phyloP scores from a whole-genome alignment of 2,329 filamentous ascomycete genomes.

The Zymoseptoria brevis region DNA sequence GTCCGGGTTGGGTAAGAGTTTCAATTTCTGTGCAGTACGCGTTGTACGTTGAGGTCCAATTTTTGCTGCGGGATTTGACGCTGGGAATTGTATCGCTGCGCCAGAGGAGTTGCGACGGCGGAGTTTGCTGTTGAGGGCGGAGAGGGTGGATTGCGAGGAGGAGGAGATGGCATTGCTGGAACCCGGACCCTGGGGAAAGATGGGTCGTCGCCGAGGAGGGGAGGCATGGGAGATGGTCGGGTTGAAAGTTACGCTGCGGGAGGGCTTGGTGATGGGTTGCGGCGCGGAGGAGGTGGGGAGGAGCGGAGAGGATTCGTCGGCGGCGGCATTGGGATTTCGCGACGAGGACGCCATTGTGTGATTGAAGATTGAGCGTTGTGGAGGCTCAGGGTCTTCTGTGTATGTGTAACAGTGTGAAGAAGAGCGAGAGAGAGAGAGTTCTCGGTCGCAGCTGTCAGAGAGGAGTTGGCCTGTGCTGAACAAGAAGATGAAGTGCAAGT shows the following conservation, averaged over 20 bases:
- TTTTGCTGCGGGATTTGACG: constrained; percentile 50
- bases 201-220: constrained; percentile 29
- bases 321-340: not conserved
- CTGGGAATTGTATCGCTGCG: constrained; percentile 41
- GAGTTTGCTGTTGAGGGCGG: constrained; percentile 78
- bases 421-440: not conserved
- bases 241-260: constrained; percentile 70
- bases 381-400: not conserved
- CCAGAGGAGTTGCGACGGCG: constrained; percentile 79
- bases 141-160: constrained; percentile 51
- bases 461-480: not conserved
- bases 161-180: constrained; percentile 29
- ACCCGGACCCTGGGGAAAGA: constrained; percentile 29
- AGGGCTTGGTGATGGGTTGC: constrained; percentile 30
- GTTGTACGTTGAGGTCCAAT: constrained; percentile 92
- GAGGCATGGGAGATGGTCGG: constrained; percentile 46
- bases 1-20: constrained; percentile 88
- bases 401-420: not conserved
- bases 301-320: constrained; percentile 17
- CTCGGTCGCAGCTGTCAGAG: not conserved
- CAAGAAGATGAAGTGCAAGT: not conserved
- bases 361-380: not conserved
- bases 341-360: constrained; percentile 10
- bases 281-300: constrained; percentile 13
- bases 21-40: constrained; percentile 92